These are phyloP conservation scores for Colletotrichum agaves DNA, from an alignment of 2,329 filamentous ascomycete species.

Conservation along the genomic window DNA sequence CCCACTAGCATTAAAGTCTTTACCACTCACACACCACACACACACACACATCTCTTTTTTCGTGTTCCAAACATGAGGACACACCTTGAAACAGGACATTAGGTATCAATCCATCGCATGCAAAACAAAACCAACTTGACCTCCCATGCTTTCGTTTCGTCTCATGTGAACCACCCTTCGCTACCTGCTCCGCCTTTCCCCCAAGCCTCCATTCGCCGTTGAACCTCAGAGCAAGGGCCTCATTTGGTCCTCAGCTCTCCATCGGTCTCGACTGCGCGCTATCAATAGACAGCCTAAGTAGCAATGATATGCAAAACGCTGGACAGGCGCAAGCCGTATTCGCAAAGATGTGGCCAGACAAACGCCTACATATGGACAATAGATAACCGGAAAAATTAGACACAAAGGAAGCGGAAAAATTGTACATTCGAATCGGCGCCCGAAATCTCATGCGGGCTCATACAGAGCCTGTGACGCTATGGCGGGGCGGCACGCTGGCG, in stretches of 20 bases:
- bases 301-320: conserved; percentile 17
- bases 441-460: not conserved
- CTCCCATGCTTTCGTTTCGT: conserved; percentile 35
- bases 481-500: not conserved
- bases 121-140: conserved; percentile 23
- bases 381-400: conserved; percentile 32
- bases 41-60: conserved; percentile 10
- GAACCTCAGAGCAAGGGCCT: conserved; percentile 5
- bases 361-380: conserved; percentile 37
- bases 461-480: conserved; percentile 1
- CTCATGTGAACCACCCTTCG: conserved; percentile 24
- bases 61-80: conserved; percentile 23
- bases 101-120: conserved; percentile 30
- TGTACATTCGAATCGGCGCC: conserved; percentile 28
- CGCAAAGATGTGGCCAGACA: conserved; percentile 5
- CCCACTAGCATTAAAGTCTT: not conserved
- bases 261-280: not conserved
- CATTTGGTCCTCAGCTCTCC: not conserved
- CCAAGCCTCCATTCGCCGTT: not conserved
- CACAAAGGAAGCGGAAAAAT: conserved; percentile 27
- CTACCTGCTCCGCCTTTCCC: conserved; percentile 10
- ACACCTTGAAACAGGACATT: conserved; percentile 33
- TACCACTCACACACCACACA: too few species aligned
- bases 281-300: not conserved
- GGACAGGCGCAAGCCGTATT: conserved; percentile 1